Base-by-base conservation (phyloP, 176 grass and related monocot species). In the Carex littledalei region DNA sequence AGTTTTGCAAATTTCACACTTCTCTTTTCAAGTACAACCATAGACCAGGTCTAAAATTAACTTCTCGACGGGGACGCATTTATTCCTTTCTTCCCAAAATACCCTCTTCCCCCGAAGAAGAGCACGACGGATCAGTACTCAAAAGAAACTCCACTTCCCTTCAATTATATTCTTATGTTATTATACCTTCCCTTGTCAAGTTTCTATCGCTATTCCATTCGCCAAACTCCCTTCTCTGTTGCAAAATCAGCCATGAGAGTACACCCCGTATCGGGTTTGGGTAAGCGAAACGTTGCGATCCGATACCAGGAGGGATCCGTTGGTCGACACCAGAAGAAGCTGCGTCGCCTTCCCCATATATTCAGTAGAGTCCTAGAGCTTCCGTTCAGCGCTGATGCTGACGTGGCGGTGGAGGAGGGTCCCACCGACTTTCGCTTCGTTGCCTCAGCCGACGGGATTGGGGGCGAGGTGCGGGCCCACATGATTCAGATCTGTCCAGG, bases 301-400 rank as follows among this genome's bases (percentile, higher is more conserved):
- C 73, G 81, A 21, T 85, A 73, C 81, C 84, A 84, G 45, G 81
- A 63, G 8, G 85, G 63, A 0, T 45, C 16, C 21, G 85, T 16
- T 0, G 59, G 32, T 50, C 72, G 29, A 56, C 82, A 89, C 10
- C 83, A 91, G 83, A 99, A 99, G 93, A 95, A 99, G 84, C 93
- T 99, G 50, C 89, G 96, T 17, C 96, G 96, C 53, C 89, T 99
- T 56, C 93, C 96, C 20, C 96, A 99, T 88, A 89, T 99, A 69
- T 99, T 99, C 85, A 92, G 89, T 24, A 90, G 94, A 89, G 90
- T 99, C 41, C 89, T 99, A 7, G 96, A 99, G 91, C 96, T 99
- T 14, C 96, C 96, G 0, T 95, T 95, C 90, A 87, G 82, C 1
- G 93, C 96, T 18, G 96, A 99, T 56, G 91, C 96, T 2, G 93